These are phyloP conservation scores for Solanum gracilifrons DNA, from an alignment of 257 asterid genomes.

Conservation along the genomic window DNA sequence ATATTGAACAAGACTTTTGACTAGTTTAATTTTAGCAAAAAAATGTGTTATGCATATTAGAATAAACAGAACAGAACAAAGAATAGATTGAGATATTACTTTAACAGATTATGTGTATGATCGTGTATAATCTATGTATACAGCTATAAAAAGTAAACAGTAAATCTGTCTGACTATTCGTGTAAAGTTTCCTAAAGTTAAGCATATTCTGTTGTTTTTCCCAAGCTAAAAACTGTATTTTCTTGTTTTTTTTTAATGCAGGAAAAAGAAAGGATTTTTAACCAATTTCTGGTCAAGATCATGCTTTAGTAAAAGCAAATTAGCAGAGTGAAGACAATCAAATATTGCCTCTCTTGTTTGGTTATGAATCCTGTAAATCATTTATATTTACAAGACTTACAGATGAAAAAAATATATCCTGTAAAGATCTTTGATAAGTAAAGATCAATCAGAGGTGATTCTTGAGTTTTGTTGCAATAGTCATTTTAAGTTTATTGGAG, in stretches of 20 bases:
- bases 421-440: neutral
- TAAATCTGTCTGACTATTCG: neutral
- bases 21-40: neutral
- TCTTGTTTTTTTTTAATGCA: constrained; percentile 15
- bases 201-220: neutral
- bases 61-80: neutral
- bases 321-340: constrained; percentile 3
- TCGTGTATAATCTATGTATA: neutral
- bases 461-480: neutral
- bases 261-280: constrained; percentile 27
- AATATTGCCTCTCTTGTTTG: neutral
- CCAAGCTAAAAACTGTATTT: neutral
- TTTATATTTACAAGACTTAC: neutral
- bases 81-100: too few relatives aligned
- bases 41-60: neutral
- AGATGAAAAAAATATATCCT: neutral
- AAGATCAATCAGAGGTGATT: neutral
- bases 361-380: neutral
- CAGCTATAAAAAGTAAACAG: neutral
- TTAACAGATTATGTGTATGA: too few relatives aligned
- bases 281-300: constrained; percentile 28
- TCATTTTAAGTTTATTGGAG: neutral
- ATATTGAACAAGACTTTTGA: neutral
- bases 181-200: neutral
- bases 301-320: constrained; percentile 19